A percentile compares a stretch with the other conserved stretches of the same genome.
Evolutionary conservation across 139 green algal species (phyloP).

Genomic region (Diplosphaera chodatii): DNA sequence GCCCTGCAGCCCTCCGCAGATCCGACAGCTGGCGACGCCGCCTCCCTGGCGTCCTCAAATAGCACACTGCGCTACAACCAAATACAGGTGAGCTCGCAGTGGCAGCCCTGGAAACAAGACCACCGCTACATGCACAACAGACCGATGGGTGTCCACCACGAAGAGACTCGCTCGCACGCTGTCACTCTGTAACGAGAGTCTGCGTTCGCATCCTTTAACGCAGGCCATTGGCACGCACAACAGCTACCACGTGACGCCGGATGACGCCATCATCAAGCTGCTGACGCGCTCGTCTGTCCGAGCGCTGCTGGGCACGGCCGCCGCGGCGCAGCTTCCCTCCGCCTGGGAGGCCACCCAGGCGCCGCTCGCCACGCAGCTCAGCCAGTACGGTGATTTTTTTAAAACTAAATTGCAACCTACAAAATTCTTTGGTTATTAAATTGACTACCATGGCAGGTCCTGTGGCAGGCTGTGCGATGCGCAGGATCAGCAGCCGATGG

Average conservation of each 20-base stretch:
- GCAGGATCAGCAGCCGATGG: too few species aligned
- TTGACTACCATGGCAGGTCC: too few species aligned
- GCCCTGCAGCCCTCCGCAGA: background rate
- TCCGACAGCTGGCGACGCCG: background rate
- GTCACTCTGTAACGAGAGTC: too few species aligned
- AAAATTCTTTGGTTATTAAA: too few species aligned
- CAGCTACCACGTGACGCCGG: constrained; percentile 26
- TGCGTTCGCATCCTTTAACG: too few species aligned
- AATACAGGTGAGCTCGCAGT: background rate
- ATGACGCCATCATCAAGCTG: constrained; percentile 2
- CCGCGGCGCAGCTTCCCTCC: background rate
- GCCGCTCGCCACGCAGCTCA: constrained; percentile 8
- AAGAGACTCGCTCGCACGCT: too few species aligned
- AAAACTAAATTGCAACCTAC: too few species aligned
- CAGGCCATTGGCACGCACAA: constrained; percentile 36
- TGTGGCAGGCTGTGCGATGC: too few species aligned
- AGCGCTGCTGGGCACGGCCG: constrained; percentile 2
- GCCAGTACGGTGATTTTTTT: background rate
- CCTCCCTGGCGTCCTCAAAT: background rate
- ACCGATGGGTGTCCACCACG: too few species aligned
- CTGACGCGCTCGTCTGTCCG: background rate
- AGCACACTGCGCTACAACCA: background rate
- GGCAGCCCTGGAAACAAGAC: background rate
- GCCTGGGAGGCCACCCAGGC: constrained; percentile 21
- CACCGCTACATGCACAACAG: background rate